Percentiles rank a stretch among this genome's conserved stretches.
phyloP scores from a whole-genome alignment of 352 stramenopile genomes.

The Phytophthora multivora region DNA sequence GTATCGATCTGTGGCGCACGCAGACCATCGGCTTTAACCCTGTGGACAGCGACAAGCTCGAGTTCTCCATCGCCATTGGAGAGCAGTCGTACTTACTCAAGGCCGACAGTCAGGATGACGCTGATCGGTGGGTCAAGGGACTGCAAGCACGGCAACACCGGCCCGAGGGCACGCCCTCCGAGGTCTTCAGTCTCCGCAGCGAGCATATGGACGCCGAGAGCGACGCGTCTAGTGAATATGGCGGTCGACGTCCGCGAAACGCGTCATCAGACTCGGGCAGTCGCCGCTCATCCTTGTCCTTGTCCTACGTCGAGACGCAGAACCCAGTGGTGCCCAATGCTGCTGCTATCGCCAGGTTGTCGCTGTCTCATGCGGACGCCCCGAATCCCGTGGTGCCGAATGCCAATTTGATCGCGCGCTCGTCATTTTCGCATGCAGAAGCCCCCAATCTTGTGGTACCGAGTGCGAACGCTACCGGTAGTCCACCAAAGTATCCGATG shows the following conservation, averaged over 20 bases:
- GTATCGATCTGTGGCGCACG: slow-evolving; percentile 88
- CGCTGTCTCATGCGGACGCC: slow-evolving; percentile 60
- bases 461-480: slow-evolving; percentile 50
- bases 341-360: slow-evolving; percentile 56
- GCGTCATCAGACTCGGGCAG: slow-evolving; percentile 64
- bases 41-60: slow-evolving; percentile 57
- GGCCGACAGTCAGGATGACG: slow-evolving; percentile 74
- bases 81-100: slow-evolving; percentile 89
- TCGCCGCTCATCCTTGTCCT: slow-evolving; percentile 32
- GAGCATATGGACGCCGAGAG: slow-evolving; percentile 85
- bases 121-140: slow-evolving; percentile 50
- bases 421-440: slow-evolving; percentile 53
- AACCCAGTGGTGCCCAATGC: slow-evolving; percentile 83
- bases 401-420: slow-evolving; percentile 59
- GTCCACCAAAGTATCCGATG: slow-evolving; percentile 69
- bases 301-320: slow-evolving; percentile 62
- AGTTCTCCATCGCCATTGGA: slow-evolving; percentile 87
- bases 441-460: slow-evolving; percentile 53
- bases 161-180: slow-evolving; percentile 74
- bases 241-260: slow-evolving; percentile 36
- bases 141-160: slow-evolving; percentile 72
- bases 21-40: slow-evolving; percentile 77
- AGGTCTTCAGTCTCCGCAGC: slow-evolving; percentile 82
- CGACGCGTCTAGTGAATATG: slow-evolving; percentile 82
- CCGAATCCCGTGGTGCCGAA: slow-evolving; percentile 76